Conservation (phyloP, 2,329 filamentous ascomycete genomes). For the Plenodomus lindquistii region DNA sequence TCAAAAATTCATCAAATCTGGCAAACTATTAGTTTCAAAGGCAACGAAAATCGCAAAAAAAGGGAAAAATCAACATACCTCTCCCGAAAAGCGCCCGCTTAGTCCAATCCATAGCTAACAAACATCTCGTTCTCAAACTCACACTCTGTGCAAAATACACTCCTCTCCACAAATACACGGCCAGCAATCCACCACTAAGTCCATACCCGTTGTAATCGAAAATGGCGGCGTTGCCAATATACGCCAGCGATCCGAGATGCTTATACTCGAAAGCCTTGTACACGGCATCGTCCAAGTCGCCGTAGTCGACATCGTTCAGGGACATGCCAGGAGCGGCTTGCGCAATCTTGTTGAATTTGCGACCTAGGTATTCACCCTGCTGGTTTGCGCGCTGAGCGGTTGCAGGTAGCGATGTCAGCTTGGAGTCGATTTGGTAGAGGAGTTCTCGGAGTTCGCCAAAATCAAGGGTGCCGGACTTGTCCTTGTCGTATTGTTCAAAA, state of each 20-base stretch:
- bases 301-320: slow-evolving; percentile 81
- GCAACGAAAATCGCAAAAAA: background rate
- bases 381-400: slow-evolving; percentile 97
- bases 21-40: slow-evolving; percentile 2
- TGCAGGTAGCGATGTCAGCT: slow-evolving; percentile 90
- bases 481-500: slow-evolving; percentile 89
- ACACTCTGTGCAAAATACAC: slow-evolving; percentile 98
- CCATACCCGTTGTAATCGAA: slow-evolving; percentile 86
- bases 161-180: slow-evolving; percentile 93
- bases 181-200: slow-evolving; percentile 81
- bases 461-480: slow-evolving; percentile 89
- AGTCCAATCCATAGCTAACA: slow-evolving; percentile 98
- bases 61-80: slow-evolving; percentile 63
- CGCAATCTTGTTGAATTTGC: slow-evolving; percentile 92
- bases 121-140: slow-evolving; percentile 81
- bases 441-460: slow-evolving; percentile 90
- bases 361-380: slow-evolving; percentile 88
- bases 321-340: slow-evolving; percentile 73
- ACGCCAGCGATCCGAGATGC: slow-evolving; percentile 89
- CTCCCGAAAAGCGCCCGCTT: slow-evolving; percentile 94
- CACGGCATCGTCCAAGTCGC: slow-evolving; percentile 86
- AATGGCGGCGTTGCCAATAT: slow-evolving; percentile 93
- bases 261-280: slow-evolving; percentile 95
- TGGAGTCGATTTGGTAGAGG: slow-evolving; percentile 88
- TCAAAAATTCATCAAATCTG: slow-evolving; percentile 32